These are phyloP conservation scores for Salix viminalis DNA, from an alignment of 345 rosid species.

Conservation along the genomic window DNA sequence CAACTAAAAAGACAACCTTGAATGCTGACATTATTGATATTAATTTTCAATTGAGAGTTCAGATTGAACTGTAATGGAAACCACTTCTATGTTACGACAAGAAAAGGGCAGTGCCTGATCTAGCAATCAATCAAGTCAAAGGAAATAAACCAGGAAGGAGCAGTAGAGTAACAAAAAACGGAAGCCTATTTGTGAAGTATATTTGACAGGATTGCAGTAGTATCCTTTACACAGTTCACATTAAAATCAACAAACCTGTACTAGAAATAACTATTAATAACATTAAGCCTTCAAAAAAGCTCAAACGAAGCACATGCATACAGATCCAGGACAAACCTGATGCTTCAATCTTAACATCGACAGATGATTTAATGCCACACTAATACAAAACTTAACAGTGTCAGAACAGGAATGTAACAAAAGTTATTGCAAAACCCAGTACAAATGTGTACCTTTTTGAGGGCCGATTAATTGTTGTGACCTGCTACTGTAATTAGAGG, in stretches of 20 bases:
- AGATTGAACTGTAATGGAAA: neutral
- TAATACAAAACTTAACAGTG: neutral
- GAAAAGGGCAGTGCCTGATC: neutral
- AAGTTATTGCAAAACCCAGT: neutral
- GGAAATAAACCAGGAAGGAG: neutral
- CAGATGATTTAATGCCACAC: neutral
- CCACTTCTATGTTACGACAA: neutral
- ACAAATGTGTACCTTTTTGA: constrained; percentile 53
- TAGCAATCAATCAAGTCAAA: neutral
- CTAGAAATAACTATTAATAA: neutral
- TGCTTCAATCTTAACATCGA: neutral
- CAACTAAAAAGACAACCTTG: neutral
- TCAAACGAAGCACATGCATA: neutral
- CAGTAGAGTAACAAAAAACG: neutral
- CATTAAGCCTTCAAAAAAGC: neutral
- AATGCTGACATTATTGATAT: neutral
- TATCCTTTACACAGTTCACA: neutral
- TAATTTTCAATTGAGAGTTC: neutral
- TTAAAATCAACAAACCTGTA: neutral
- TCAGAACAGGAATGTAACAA: neutral
- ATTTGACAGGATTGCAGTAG: neutral
- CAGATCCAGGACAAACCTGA: neutral
- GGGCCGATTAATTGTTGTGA: constrained; percentile 57
- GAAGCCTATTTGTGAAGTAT: neutral
- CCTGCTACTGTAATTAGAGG: constrained; percentile 67